phyloP scores from a whole-genome alignment of 1,284 basidiomycete genomes.

The Pascua sp. region DNA sequence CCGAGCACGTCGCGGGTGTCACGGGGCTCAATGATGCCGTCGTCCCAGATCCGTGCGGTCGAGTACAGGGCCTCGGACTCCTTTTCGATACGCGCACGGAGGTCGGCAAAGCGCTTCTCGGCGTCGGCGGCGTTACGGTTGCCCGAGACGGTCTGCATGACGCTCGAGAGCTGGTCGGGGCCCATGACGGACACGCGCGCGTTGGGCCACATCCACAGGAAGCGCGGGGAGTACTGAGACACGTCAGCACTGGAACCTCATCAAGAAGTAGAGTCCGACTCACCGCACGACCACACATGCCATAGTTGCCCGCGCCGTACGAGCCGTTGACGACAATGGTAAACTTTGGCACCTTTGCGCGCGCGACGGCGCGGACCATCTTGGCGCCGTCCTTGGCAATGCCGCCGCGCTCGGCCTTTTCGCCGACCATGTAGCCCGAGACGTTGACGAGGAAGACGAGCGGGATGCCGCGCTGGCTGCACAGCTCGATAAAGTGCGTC shows the following conservation, averaged over 20 bases:
- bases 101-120: constrained; percentile 38
- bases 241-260: constrained; percentile 52
- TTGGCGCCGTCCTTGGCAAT: constrained; percentile 97
- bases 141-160: constrained; percentile 73
- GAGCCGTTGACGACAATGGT: constrained; percentile 93
- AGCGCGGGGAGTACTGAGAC: constrained; percentile 77
- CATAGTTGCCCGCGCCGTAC: constrained; percentile 87
- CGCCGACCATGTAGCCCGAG: constrained; percentile 88
- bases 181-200: constrained; percentile 97
- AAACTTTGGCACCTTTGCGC: constrained; percentile 88
- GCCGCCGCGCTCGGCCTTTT: constrained; percentile 87
- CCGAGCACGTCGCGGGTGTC: constrained; percentile 87
- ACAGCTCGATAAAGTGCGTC: constrained; percentile 90
- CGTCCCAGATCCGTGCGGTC: constrained; percentile 87
- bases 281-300: constrained; percentile 76
- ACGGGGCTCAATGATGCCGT: constrained; percentile 87
- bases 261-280: too few relatives aligned
- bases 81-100: constrained; percentile 76
- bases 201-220: constrained; percentile 98
- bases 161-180: constrained; percentile 81
- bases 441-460: constrained; percentile 92
- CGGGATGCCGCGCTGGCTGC: constrained; percentile 85
- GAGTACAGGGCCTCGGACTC: constrained; percentile 84
- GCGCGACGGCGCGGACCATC: constrained; percentile 95
- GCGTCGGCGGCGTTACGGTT: constrained; percentile 26